Conservation (phyloP, 768 basidiomycete genomes). For the Suillus tomentosus region DNA sequence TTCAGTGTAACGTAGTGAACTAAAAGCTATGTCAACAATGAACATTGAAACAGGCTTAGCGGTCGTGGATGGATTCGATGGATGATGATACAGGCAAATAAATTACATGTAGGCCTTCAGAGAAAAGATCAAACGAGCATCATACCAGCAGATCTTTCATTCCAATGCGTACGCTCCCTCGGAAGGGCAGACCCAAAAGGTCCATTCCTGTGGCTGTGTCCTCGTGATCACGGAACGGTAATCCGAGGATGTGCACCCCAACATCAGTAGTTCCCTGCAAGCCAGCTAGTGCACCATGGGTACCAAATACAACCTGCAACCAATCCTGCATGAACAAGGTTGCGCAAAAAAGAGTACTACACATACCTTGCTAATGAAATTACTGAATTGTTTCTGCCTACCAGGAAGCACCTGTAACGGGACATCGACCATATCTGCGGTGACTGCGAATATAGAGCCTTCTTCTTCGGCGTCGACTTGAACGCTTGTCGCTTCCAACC, state of each 20-base stretch:
- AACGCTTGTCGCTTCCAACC: constrained; percentile 54
- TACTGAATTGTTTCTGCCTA: constrained; percentile 71
- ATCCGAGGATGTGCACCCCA: constrained; percentile 55
- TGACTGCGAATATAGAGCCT: constrained; percentile 58
- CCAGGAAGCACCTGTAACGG: constrained; percentile 80
- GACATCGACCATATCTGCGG: constrained; percentile 69
- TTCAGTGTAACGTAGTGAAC: neutral
- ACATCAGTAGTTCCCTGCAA: constrained; percentile 67
- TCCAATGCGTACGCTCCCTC: constrained; percentile 64
- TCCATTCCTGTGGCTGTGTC: constrained; percentile 39
- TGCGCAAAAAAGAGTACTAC: neutral
- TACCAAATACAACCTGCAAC: constrained; percentile 65
- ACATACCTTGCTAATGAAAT: constrained; percentile 74
- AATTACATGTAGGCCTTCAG: neutral
- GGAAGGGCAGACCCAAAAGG: constrained; percentile 64
- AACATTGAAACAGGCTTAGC: neutral
- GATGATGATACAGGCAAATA: neutral
- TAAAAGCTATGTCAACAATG: neutral
- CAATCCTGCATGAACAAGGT: constrained; percentile 13
- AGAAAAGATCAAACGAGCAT: neutral
- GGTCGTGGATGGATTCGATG: neutral
- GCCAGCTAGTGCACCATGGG: constrained; percentile 67
- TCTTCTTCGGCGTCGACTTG: constrained; percentile 45
- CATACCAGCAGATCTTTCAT: constrained; percentile 42
- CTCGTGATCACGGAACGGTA: constrained; percentile 46